A percentile compares a stretch with the other conserved stretches of the same genome.
Evolutionary conservation across 805 yeast species (phyloP).

Genomic region (Scheffersomyces lignosus): DNA sequence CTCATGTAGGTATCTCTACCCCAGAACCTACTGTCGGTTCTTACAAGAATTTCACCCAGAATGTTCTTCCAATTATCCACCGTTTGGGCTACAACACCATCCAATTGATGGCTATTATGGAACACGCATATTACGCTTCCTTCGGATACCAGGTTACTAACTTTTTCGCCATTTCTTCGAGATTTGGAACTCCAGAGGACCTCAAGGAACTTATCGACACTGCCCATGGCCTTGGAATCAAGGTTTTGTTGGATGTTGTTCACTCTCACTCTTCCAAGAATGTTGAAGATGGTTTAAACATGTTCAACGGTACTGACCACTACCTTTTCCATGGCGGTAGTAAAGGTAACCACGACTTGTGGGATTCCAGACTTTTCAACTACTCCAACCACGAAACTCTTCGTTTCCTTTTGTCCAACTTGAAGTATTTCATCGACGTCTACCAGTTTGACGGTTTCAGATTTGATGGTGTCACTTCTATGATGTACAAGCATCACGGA

Average conservation of each 20-base stretch:
- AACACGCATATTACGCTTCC: conserved; percentile 96
- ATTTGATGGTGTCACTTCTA: conserved; percentile 94
- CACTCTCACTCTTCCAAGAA: conserved; percentile 96
- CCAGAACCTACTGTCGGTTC: conserved; percentile 85
- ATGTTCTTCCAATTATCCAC: conserved; percentile 80
- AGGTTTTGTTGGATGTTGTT: conserved; percentile 87
- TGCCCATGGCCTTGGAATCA: conserved; percentile 85
- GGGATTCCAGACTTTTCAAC: conserved; percentile 96
- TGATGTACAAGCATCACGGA: conserved; percentile 92
- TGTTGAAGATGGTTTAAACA: conserved; percentile 88
- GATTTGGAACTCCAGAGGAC: conserved; percentile 95
- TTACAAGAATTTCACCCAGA: conserved; percentile 78
- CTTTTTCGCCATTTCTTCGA: conserved; percentile 85
- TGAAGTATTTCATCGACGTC: conserved; percentile 79
- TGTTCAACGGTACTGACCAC: conserved; percentile 93
- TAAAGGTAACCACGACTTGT: conserved; percentile 83
- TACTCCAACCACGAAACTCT: conserved; percentile 90
- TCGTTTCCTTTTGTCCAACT: conserved; percentile 79
- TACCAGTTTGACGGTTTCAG: conserved; percentile 92
- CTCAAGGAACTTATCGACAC: conserved; percentile 85
- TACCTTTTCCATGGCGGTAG: conserved; percentile 93
- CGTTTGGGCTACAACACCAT: conserved; percentile 88
- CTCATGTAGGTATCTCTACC: conserved; percentile 92
- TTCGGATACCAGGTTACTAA: conserved; percentile 97
- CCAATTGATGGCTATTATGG: conserved; percentile 98